A percentile compares a stretch with the other conserved stretches of the same genome.
Conservation (phyloP, 805 yeast genomes). For the Schizosaccharomyces octosporus region DNA sequence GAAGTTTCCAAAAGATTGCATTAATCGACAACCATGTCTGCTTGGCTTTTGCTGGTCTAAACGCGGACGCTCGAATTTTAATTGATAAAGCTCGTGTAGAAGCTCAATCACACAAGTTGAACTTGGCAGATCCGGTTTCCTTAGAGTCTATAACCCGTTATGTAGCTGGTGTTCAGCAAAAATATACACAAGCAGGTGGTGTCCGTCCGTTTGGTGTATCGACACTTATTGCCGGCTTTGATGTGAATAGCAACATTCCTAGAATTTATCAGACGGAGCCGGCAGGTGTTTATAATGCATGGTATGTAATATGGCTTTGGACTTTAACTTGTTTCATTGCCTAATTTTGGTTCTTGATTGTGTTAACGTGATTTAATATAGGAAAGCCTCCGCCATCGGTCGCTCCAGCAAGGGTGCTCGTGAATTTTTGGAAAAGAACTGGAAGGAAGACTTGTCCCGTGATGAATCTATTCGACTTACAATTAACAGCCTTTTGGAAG, state of each 20-base stretch:
- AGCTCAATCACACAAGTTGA: conserved; percentile 81
- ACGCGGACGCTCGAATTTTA: conserved; percentile 91
- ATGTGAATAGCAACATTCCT: conserved; percentile 58
- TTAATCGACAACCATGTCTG: conserved; percentile 74
- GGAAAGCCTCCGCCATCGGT: conserved; percentile 84
- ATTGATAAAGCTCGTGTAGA: conserved; percentile 90
- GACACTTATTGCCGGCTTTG: conserved; percentile 87
- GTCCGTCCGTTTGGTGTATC: conserved; percentile 95
- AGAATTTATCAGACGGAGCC: conserved; percentile 88
- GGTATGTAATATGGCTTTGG: conserved; percentile 19
- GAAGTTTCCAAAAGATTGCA: conserved; percentile 87
- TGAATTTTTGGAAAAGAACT: conserved; percentile 81
- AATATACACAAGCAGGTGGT: conserved; percentile 94
- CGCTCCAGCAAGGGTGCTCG: conserved; percentile 84
- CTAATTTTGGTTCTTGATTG: no score
- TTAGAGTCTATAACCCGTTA: conserved; percentile 79
- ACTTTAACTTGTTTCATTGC: no score
- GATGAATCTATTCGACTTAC: conserved; percentile 60
- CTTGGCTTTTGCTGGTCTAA: conserved; percentile 86
- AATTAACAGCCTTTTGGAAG: conserved; percentile 70
- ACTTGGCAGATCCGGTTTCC: conserved; percentile 82
- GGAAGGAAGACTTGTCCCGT: conserved; percentile 31
- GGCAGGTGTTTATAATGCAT: conserved; percentile 84
- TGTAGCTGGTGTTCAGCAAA: conserved; percentile 94
- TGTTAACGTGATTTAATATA: background rate